Conservation (phyloP, 768 basidiomycete genomes). For the Boletus sp. region DNA sequence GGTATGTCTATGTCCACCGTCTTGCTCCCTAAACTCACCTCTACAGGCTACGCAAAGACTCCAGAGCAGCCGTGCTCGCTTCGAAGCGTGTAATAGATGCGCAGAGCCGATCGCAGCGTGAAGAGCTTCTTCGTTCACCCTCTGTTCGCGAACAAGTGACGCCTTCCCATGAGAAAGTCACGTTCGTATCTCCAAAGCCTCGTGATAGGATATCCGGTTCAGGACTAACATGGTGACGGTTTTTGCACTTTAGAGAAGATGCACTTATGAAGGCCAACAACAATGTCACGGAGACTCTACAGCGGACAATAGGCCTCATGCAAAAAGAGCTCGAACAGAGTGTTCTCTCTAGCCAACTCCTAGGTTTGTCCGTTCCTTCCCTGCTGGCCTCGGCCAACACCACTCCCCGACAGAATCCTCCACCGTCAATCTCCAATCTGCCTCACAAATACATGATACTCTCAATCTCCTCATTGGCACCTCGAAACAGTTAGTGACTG, state of each 20-base stretch:
- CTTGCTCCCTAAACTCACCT: neutral
- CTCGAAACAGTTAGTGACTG: slow-evolving; percentile 82
- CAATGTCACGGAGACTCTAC: slow-evolving; percentile 84
- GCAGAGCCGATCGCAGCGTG: slow-evolving; percentile 53
- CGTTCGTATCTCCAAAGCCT: slow-evolving; percentile 42
- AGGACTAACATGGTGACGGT: neutral
- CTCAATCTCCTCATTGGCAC: slow-evolving; percentile 69
- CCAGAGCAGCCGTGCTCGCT: slow-evolving; percentile 63
- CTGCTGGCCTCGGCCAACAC: neutral
- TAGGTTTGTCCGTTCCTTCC: slow-evolving; percentile 49
- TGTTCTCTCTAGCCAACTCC: slow-evolving; percentile 80
- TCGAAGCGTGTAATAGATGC: slow-evolving; percentile 77
- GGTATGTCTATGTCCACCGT: slow-evolving; percentile 41
- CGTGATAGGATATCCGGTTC: neutral
- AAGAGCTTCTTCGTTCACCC: slow-evolving; percentile 64
- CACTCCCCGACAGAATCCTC: slow-evolving; percentile 58
- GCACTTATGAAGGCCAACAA: slow-evolving; percentile 85
- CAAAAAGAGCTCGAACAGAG: slow-evolving; percentile 90
- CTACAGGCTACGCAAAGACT: slow-evolving; percentile 57
- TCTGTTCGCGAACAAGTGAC: slow-evolving; percentile 46
- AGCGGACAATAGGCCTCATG: slow-evolving; percentile 83
- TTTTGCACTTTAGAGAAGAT: slow-evolving; percentile 59
- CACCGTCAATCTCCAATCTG: slow-evolving; percentile 69
- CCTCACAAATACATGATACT: slow-evolving; percentile 74
- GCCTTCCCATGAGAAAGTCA: slow-evolving; percentile 52